Evolutionary conservation across 1,284 basidiomycete genomes (phyloP).

Genomic region (Fomitopsis schrenkii): DNA sequence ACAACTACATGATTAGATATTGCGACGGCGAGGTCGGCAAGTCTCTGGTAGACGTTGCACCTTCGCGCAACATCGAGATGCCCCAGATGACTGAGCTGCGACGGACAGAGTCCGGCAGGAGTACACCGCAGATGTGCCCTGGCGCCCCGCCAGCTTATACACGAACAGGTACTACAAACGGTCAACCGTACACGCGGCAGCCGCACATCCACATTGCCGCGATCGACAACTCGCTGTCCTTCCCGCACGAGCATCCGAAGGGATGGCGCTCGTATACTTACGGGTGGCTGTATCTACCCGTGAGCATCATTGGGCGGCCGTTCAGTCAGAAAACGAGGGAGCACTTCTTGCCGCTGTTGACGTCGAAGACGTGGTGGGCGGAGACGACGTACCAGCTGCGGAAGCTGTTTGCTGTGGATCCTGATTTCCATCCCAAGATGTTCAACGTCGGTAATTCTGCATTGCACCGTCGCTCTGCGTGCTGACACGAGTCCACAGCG

Average conservation of each 20-base stretch:
- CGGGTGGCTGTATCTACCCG: slow-evolving; percentile 88
- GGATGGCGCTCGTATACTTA: slow-evolving; percentile 91
- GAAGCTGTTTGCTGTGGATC: slow-evolving; percentile 76
- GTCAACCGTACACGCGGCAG: slow-evolving; percentile 30
- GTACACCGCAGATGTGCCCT: slow-evolving; percentile 31
- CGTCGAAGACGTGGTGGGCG: slow-evolving; percentile 87
- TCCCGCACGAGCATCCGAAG: slow-evolving; percentile 84
- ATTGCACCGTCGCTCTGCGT: no score
- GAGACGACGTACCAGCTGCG: slow-evolving; percentile 78
- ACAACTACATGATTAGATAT: slow-evolving; percentile 89
- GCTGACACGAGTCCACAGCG: slow-evolving; percentile 36
- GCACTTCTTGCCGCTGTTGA: slow-evolving; percentile 80
- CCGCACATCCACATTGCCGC: slow-evolving; percentile 78
- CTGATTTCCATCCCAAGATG: slow-evolving; percentile 85
- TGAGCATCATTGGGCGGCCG: slow-evolving; percentile 79
- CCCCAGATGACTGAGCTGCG: slow-evolving; percentile 67
- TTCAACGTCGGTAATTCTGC: slow-evolving; percentile 50
- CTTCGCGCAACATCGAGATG: slow-evolving; percentile 66
- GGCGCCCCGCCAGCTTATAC: slow-evolving; percentile 13
- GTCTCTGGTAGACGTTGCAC: slow-evolving; percentile 69
- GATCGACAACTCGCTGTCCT: slow-evolving; percentile 91
- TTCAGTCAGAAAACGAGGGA: slow-evolving; percentile 81
- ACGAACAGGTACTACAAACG: slow-evolving; percentile 16
- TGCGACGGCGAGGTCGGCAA: slow-evolving; percentile 76
- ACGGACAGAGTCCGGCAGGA: slow-evolving; percentile 38